phyloP scores from a whole-genome alignment of 805 yeast species.

The Saturnispora bothae region DNA sequence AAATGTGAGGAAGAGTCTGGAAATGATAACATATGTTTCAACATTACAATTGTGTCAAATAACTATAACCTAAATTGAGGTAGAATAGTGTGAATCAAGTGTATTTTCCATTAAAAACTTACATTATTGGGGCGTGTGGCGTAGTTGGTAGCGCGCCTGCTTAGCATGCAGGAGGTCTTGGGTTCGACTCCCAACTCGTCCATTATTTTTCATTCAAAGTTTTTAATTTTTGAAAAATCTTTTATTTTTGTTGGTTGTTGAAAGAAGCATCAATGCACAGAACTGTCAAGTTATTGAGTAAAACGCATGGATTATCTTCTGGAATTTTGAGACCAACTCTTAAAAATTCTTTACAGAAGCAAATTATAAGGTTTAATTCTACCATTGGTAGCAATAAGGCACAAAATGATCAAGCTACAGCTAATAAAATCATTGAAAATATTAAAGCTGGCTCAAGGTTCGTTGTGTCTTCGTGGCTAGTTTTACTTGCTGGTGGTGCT shows the following conservation, averaged over 20 bases:
- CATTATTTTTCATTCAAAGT: constrained; percentile 1
- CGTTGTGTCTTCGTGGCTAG: constrained; percentile 48
- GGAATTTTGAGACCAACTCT: neutral
- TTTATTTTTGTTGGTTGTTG: neutral
- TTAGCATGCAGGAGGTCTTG: constrained; percentile 63
- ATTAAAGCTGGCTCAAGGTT: constrained; percentile 51
- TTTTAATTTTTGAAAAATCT: neutral
- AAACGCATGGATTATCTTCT: neutral
- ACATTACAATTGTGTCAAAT: too few relatives aligned
- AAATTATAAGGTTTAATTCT: neutral
- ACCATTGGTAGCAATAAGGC: constrained; percentile 8
- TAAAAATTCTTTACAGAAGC: neutral
- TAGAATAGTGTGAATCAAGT: neutral
- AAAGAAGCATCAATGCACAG: neutral
- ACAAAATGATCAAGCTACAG: constrained; percentile 10
- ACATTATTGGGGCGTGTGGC: constrained; percentile 54
- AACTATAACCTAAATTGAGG: too few relatives aligned
- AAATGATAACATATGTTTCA: too few relatives aligned
- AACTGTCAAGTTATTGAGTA: neutral
- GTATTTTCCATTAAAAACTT: neutral
- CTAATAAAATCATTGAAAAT: constrained; percentile 32
- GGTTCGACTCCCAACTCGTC: constrained; percentile 44
- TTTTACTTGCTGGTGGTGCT: constrained; percentile 58
- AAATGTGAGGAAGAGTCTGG: too few relatives aligned
- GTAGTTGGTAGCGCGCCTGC: constrained; percentile 79